phyloP scores from a whole-genome alignment of 179 eudicot species.

The Spinacia oleracea region DNA sequence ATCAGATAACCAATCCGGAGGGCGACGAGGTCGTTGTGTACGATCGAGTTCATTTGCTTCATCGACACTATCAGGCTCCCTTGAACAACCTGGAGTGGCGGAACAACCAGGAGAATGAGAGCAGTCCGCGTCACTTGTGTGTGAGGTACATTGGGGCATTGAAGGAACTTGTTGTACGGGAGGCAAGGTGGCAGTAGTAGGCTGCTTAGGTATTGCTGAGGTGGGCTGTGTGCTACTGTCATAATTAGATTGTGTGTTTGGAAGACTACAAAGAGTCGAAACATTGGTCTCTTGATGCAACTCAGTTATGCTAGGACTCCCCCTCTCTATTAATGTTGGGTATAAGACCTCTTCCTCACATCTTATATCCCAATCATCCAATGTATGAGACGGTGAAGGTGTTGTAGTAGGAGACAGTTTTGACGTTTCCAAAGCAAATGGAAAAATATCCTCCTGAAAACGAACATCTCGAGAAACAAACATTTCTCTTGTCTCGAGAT shows the following conservation, averaged over 20 bases:
- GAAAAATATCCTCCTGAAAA: not conserved
- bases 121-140: no score
- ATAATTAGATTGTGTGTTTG: no score
- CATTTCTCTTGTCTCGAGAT: not conserved
- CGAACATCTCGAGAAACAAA: not conserved
- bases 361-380: not conserved
- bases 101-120: not conserved
- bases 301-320: no score
- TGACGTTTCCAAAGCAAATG: not conserved
- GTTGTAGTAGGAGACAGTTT: no score
- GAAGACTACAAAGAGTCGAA: no score
- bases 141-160: no score
- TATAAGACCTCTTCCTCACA: not conserved
- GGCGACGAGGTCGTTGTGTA: not conserved
- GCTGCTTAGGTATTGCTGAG: no score
- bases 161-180: no score
- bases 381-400: not conserved
- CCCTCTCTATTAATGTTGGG: no score
- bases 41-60: not conserved
- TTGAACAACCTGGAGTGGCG: no score
- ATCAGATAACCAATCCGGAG: not conserved
- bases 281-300: no score
- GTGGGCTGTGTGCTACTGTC: no score
- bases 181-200: not conserved
- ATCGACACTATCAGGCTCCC: not conserved